phyloP scores from a whole-genome alignment of 2,329 filamentous ascomycete species.

The Samsoniella hepiali region DNA sequence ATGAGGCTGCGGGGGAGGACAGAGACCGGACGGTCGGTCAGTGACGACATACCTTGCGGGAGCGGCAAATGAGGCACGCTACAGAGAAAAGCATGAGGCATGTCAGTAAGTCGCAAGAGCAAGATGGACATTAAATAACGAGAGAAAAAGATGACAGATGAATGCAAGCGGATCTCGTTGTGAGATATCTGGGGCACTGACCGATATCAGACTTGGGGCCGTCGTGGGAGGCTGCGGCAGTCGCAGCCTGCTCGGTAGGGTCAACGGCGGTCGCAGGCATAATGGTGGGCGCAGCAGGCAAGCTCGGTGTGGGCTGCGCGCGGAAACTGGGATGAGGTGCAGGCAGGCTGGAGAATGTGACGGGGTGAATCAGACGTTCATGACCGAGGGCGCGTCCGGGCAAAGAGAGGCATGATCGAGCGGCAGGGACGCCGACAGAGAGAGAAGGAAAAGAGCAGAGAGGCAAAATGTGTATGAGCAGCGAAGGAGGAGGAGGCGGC shows the following conservation, averaged over 20 bases:
- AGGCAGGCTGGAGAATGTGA: background rate
- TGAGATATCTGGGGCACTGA: slow-evolving; percentile 16
- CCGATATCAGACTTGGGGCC: slow-evolving; percentile 20
- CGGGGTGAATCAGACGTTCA: background rate
- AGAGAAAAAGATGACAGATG: background rate
- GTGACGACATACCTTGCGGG: slow-evolving; percentile 20
- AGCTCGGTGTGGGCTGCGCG: slow-evolving; percentile 1
- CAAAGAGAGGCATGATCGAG: slow-evolving; percentile 11
- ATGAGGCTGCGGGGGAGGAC: background rate
- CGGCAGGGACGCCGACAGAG: background rate
- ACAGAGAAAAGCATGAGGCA: slow-evolving; percentile 1
- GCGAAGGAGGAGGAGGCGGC: background rate
- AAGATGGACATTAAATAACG: background rate
- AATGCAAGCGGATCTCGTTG: slow-evolving; percentile 12
- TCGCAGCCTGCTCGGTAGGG: slow-evolving; percentile 10
- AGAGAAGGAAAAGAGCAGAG: slow-evolving; percentile 1
- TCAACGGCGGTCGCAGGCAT: slow-evolving; percentile 20
- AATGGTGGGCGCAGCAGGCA: slow-evolving; percentile 13
- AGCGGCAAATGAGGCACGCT: slow-evolving; percentile 22
- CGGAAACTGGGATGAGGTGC: background rate
- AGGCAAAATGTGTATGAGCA: background rate
- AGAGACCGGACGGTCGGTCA: slow-evolving; percentile 2
- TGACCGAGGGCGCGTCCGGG: background rate
- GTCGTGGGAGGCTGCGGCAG: slow-evolving; percentile 18
- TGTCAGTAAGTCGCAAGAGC: slow-evolving; percentile 13